Evolutionary conservation across 2,329 filamentous ascomycete species (phyloP), one percentile per base, ranked within the genome.

Genomic region (Rachicladosporium sp.): DNA sequence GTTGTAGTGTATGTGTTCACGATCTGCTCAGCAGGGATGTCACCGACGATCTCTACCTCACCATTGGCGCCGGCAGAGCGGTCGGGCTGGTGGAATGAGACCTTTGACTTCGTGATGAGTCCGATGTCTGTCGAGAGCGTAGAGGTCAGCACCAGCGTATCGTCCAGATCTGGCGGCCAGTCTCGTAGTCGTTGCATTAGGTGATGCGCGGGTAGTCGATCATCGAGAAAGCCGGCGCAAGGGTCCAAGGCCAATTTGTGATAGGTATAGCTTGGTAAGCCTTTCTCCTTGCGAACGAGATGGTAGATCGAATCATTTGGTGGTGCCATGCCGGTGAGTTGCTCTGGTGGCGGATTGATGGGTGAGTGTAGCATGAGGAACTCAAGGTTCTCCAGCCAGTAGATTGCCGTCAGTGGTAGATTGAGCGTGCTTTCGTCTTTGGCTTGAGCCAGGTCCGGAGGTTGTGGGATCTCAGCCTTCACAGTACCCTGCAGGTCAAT

Each of bases 311-410:
- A 86, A 19, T 73, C 44, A 71, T 72, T 46, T 5, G 43, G 46
- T 32, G 43, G 46, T 31, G 37, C 39, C 41, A 44, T 42, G 32
- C 38, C 38, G 19, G 48, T 45, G 10, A 45, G 42, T 3, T 38
- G 38, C 8, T 37, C 36, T 11, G 42, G 34, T 29, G 37, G 42
- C 9, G 36, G 34, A 11, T 50, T 46, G 36, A 51, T 66, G n/a
- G 75, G 71, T 1, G 82, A 85, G 60, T 95, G 81, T 13, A 91
- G 74, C 40, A 80, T 71, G 33, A 96, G 69, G 56, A 95, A 93
- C 2, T 89, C 66, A 50, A 93, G 67, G 50, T 91, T 94, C 54
- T 91, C 83, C 12, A 96, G 71, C 91, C 93, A 98, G 30, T 73
- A 72, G 31, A 98, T 70, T 10, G 82, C 81, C 3, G 52, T 54